A percentile compares a stretch with the other conserved stretches of the same genome.
Conservation (phyloP, 768 basidiomycete species). For the Pleurotus ostreatus region DNA sequence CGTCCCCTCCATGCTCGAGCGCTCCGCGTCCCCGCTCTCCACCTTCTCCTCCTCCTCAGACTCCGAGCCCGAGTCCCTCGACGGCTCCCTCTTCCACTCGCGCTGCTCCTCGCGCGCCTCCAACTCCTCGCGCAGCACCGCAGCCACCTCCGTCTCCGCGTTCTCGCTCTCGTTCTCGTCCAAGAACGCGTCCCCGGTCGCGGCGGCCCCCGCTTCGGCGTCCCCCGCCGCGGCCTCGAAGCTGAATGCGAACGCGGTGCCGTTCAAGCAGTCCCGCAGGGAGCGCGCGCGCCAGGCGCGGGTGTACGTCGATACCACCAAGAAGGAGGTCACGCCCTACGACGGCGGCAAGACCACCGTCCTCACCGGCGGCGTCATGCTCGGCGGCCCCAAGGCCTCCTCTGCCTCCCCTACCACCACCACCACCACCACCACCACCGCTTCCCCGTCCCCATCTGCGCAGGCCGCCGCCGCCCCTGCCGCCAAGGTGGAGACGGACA, state of each 20-base stretch:
- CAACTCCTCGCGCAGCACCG: conserved; percentile 43
- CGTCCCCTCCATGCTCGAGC: conserved; percentile 23
- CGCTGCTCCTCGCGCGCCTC: conserved; percentile 70
- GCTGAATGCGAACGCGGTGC: not conserved
- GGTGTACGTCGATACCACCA: conserved; percentile 71
- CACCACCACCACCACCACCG: no score
- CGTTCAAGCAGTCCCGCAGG: conserved; percentile 55
- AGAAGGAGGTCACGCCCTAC: conserved; percentile 79
- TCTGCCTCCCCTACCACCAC: not conserved
- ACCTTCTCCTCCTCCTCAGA: conserved; percentile 49
- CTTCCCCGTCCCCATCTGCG: no score
- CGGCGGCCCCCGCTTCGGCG: no score
- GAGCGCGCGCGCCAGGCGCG: conserved; percentile 66
- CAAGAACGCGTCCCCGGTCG: conserved; percentile 25
- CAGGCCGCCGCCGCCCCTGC: no score
- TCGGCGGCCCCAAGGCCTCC: conserved; percentile 44
- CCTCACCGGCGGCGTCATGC: conserved; percentile 85
- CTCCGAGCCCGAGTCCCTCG: conserved; percentile 35
- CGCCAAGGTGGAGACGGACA: no score
- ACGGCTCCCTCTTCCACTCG: conserved; percentile 33
- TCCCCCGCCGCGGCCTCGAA: no score
- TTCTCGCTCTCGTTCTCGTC: conserved; percentile 45
- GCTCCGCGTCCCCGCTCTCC: conserved; percentile 41
- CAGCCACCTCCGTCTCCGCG: conserved; percentile 51
- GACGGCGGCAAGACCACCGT: conserved; percentile 88